Percentiles rank a stretch among this genome's conserved stretches.
Conservation (phyloP, 805 yeast genomes). For the Candida piceae region DNA sequence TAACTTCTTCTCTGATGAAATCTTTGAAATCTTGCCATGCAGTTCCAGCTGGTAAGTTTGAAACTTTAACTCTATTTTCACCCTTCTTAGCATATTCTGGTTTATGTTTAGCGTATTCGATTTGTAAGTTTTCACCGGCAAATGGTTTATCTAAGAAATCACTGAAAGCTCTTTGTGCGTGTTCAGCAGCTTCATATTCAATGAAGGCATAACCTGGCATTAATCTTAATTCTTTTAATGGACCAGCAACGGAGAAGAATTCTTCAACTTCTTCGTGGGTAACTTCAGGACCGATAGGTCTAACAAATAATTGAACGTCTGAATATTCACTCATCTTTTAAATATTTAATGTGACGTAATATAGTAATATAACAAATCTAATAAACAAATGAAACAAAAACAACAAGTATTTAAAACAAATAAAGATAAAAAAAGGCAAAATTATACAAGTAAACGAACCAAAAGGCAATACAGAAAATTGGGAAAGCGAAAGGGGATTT, state of each 20-base stretch:
- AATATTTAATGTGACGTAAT: no score
- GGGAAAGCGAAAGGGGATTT: no score
- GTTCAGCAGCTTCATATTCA: conserved; percentile 66
- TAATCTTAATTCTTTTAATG: conserved; percentile 60
- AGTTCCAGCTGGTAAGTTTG: conserved; percentile 67
- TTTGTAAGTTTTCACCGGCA: conserved; percentile 44
- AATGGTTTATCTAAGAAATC: conserved; percentile 42
- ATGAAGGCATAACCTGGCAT: conserved; percentile 87
- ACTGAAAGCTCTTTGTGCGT: conserved; percentile 45
- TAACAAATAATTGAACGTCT: conserved; percentile 33
- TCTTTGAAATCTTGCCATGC: conserved; percentile 92
- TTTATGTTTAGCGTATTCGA: conserved; percentile 52
- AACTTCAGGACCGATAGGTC: conserved; percentile 34
- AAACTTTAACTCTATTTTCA: conserved; percentile 65
- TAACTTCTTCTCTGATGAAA: conserved; percentile 72
- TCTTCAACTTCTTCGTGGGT: conserved; percentile 55
- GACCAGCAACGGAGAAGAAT: conserved; percentile 62
- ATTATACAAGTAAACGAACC: no score
- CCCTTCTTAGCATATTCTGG: conserved; percentile 56
- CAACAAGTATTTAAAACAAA: no score
- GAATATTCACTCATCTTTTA: conserved; percentile 27
- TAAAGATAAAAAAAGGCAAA: no score
- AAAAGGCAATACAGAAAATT: no score
- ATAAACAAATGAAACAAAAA: no score
- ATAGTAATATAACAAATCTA: no score